These are phyloP conservation scores for Leucocoprinus leucothites DNA, from an alignment of 768 basidiomycete genomes.

Conservation along the genomic window DNA sequence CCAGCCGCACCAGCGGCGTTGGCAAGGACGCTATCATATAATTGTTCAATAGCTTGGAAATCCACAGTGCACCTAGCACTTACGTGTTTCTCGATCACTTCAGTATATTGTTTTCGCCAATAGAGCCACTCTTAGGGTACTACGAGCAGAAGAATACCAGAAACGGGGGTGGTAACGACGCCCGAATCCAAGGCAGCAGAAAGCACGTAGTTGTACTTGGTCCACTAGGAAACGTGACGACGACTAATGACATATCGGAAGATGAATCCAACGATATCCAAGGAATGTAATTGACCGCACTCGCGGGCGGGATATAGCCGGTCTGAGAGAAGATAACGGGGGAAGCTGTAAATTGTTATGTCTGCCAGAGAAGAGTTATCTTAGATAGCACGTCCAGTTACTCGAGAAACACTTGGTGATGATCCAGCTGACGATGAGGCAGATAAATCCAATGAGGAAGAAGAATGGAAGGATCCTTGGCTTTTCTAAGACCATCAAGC, in stretches of 20 bases:
- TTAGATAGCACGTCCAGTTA: conserved; percentile 58
- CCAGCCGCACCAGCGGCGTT: conserved; percentile 39
- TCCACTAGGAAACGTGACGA: conserved; percentile 68
- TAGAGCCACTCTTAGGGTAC: background rate
- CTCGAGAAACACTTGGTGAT: conserved; percentile 59
- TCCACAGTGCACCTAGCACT: conserved; percentile 10
- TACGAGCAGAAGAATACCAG: conserved; percentile 58
- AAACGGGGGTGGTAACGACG: conserved; percentile 51
- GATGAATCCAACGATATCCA: conserved; percentile 66
- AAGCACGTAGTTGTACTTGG: conserved; percentile 72
- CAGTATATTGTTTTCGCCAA: background rate
- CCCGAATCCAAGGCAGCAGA: conserved; percentile 72
- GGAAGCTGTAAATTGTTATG: conserved; percentile 11
- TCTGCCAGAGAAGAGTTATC: conserved; percentile 37
- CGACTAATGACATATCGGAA: conserved; percentile 69
- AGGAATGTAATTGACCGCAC: conserved; percentile 77
- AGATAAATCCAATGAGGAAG: conserved; percentile 64
- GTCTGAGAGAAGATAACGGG: conserved; percentile 59
- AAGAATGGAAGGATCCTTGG: conserved; percentile 41
- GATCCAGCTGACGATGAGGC: conserved; percentile 55
- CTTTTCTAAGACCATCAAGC: too few relatives aligned
- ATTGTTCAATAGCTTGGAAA: background rate
- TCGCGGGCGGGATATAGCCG: conserved; percentile 74
- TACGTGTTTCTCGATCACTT: conserved; percentile 73
- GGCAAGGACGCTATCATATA: conserved; percentile 25